Evolutionary conservation across 345 rosid genomes (phyloP).

Genomic region (Reutealis trisperma): DNA sequence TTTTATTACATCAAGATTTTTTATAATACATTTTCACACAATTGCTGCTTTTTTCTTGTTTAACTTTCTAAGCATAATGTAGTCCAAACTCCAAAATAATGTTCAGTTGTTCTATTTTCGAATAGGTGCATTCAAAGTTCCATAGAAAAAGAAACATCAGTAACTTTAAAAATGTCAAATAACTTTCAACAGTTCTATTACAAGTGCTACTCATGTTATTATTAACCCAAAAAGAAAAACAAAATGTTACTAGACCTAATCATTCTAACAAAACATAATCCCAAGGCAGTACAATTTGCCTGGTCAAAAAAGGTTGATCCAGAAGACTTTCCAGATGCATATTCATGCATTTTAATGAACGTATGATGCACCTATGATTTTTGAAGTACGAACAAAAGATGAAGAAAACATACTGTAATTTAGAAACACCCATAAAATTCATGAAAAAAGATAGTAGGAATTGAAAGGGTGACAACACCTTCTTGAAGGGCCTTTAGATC

Average conservation of each 20-base stretch:
- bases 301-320: not conserved
- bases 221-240: not conserved
- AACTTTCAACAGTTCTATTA: not conserved
- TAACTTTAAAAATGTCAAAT: not conserved
- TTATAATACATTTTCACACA: not conserved
- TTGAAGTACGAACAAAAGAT: not conserved
- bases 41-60: not conserved
- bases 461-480: slow-evolving; percentile 42
- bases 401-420: not conserved
- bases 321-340: not conserved
- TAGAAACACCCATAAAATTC: not conserved
- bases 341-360: not conserved
- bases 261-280: not conserved
- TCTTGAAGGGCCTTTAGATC: slow-evolving; percentile 44
- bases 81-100: not conserved
- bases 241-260: not conserved
- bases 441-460: not conserved
- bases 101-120: not conserved
- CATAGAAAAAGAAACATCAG: not conserved
- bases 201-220: not conserved
- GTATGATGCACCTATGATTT: not conserved
- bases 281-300: not conserved
- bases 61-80: not conserved
- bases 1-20: too few species aligned
- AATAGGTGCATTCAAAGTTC: not conserved